Conservation (phyloP, 176 grass and related monocot genomes). For the Rhipidocladum racemiflorum region DNA sequence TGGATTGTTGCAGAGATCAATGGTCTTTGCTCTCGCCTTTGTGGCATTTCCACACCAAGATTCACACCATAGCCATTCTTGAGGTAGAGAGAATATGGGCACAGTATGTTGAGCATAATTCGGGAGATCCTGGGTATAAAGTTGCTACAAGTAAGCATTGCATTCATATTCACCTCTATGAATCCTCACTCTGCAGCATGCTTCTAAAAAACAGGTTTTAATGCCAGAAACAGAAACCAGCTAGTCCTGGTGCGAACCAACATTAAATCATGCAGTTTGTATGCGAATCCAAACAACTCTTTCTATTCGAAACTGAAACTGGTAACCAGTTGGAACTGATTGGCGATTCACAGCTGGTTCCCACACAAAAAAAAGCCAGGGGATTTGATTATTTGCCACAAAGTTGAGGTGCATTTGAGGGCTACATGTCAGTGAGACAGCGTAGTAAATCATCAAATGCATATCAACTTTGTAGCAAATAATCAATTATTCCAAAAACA, state of each 20-base stretch:
- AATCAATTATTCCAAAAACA: no score
- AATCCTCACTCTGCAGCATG: background rate
- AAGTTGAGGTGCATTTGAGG: no score
- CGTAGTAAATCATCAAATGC: no score
- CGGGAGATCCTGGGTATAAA: slow-evolving; percentile 77
- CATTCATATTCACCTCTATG: slow-evolving; percentile 19
- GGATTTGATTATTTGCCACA: no score
- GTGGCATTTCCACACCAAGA: slow-evolving; percentile 98
- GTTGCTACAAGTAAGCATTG: slow-evolving; percentile 34
- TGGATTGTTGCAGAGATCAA: slow-evolving; percentile 98
- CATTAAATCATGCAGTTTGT: background rate
- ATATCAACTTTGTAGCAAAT: no score
- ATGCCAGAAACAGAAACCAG: background rate
- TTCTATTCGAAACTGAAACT: background rate
- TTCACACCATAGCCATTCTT: slow-evolving; percentile 99
- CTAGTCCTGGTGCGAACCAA: background rate
- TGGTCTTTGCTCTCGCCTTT: slow-evolving; percentile 88
- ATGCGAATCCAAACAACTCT: background rate
- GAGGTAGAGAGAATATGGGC: slow-evolving; percentile 97
- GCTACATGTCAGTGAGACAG: no score
- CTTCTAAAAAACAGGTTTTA: slow-evolving; percentile 10
- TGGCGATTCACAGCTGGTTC: background rate
- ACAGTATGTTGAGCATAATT: slow-evolving; percentile 98
- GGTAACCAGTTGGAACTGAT: background rate
- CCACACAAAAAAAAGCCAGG: background rate